Evolutionary conservation across 2,329 filamentous ascomycete species (phyloP).

Genomic region (Xylaria sp.): DNA sequence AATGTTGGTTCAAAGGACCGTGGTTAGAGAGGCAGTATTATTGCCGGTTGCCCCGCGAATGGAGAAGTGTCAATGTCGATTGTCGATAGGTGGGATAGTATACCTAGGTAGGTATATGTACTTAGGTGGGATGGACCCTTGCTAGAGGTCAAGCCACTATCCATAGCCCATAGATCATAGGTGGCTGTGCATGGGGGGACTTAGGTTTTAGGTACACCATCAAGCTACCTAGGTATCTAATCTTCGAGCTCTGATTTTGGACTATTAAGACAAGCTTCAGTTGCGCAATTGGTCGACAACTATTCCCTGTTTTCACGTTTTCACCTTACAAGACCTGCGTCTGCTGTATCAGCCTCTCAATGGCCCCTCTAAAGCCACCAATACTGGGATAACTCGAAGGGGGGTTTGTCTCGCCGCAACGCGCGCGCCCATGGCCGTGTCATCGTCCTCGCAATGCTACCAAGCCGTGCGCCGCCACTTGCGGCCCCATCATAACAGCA

Average conservation of each 20-base stretch:
- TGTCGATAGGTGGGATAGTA: constrained; percentile 36
- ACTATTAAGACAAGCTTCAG: background rate
- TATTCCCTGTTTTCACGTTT: background rate
- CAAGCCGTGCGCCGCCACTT: constrained; percentile 58
- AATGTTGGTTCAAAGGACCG: background rate
- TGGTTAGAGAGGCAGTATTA: constrained; percentile 12
- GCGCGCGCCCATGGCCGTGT: constrained; percentile 56
- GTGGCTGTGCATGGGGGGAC: too few species aligned
- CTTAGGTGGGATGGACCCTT: constrained; percentile 39
- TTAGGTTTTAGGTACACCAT: too few species aligned
- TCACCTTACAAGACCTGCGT: background rate
- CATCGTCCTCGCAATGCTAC: constrained; percentile 58
- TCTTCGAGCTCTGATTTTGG: background rate
- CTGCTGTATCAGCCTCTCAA: background rate
- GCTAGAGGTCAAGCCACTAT: constrained; percentile 18
- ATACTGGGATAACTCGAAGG: constrained; percentile 28
- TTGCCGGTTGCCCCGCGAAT: constrained; percentile 1
- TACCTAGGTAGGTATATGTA: too few species aligned
- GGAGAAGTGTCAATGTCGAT: background rate
- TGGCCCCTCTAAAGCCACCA: constrained; percentile 16
- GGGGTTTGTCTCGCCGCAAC: constrained; percentile 6
- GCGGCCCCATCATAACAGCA: constrained; percentile 52
- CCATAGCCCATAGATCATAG: too few species aligned
- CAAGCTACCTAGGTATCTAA: too few species aligned
- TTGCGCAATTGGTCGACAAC: constrained; percentile 4